Evolutionary conservation across 2,329 filamentous ascomycete species (phyloP).

Genomic region (Pseudocercospora vitis): DNA sequence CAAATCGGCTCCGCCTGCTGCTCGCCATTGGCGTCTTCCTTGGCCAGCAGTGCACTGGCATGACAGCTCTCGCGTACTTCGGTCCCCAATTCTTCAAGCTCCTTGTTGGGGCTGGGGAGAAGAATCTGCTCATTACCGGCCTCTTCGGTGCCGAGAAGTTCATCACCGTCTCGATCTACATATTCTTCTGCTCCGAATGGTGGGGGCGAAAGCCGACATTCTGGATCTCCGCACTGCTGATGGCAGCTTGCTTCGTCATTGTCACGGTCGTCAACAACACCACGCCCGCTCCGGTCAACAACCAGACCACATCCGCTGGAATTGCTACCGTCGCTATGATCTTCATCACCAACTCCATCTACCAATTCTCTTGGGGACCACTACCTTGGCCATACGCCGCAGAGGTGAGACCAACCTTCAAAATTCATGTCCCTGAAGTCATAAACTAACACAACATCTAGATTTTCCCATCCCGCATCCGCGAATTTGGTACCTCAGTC

Average conservation of each 20-base stretch:
- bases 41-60: slow-evolving; percentile 56
- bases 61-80: slow-evolving; percentile 57
- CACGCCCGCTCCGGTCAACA: slow-evolving; percentile 29
- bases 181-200: slow-evolving; percentile 53
- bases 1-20: slow-evolving; percentile 49
- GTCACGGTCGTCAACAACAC: slow-evolving; percentile 39
- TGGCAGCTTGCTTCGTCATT: slow-evolving; percentile 40
- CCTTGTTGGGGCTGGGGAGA: slow-evolving; percentile 48
- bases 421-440: neutral
- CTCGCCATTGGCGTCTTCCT: slow-evolving; percentile 52
- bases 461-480: slow-evolving; percentile 55
- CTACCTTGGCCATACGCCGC: slow-evolving; percentile 45
- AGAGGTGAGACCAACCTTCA: slow-evolving; percentile 1
- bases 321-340: slow-evolving; percentile 57
- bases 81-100: slow-evolving; percentile 57
- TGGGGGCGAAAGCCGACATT: slow-evolving; percentile 43
- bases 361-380: slow-evolving; percentile 53
- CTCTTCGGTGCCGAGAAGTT: slow-evolving; percentile 58
- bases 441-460: slow-evolving; percentile 45
- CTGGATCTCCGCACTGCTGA: slow-evolving; percentile 33
- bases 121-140: slow-evolving; percentile 52
- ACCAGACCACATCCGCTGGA: slow-evolving; percentile 40
- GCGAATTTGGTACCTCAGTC: slow-evolving; percentile 52
- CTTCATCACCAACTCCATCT: slow-evolving; percentile 56
- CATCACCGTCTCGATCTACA: slow-evolving; percentile 48